phyloP scores from a whole-genome alignment of 2,329 filamentous ascomycete species.

The Verticillium alfalfae region DNA sequence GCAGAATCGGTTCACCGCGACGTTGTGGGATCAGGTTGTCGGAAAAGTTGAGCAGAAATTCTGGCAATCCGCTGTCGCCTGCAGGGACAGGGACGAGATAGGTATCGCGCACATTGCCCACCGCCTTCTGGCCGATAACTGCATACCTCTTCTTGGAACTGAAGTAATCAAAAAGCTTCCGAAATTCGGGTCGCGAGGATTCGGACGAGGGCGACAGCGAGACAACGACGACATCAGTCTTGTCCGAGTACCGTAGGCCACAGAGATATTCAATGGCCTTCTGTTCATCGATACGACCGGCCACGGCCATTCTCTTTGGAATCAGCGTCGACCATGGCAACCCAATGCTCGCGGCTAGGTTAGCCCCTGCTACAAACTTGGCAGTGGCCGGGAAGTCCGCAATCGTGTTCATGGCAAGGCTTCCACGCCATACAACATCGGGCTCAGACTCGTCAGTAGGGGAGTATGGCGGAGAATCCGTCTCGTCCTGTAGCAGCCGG shows the following conservation, averaged over 20 bases:
- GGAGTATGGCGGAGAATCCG: slow-evolving; percentile 76
- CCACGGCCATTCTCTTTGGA: slow-evolving; percentile 63
- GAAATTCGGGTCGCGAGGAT: slow-evolving; percentile 57
- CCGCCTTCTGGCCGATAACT: slow-evolving; percentile 72
- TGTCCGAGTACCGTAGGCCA: slow-evolving; percentile 73
- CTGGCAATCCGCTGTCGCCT: slow-evolving; percentile 66
- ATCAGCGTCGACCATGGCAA: slow-evolving; percentile 68
- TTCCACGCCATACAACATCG: slow-evolving; percentile 72
- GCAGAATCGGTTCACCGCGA: slow-evolving; percentile 68
- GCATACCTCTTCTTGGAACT: slow-evolving; percentile 76
- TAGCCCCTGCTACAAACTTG: slow-evolving; percentile 77
- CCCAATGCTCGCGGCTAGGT: slow-evolving; percentile 56
- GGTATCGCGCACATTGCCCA: slow-evolving; percentile 76
- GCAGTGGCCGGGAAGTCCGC: slow-evolving; percentile 73
- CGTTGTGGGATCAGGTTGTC: slow-evolving; percentile 72
- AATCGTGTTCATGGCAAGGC: slow-evolving; percentile 69
- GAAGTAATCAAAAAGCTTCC: slow-evolving; percentile 84
- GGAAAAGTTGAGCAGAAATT: slow-evolving; percentile 84
- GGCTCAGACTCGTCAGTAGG: slow-evolving; percentile 71
- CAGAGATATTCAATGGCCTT: slow-evolving; percentile 90
- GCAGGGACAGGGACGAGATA: slow-evolving; percentile 84
- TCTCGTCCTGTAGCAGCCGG: slow-evolving; percentile 73
- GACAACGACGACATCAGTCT: slow-evolving; percentile 80
- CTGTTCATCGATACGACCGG: slow-evolving; percentile 74
- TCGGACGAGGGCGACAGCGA: slow-evolving; percentile 62